Evolutionary conservation across 257 asterid genomes (phyloP), one percentile per base, ranked within the genome.

Genomic region (Solanum sparsipilum): DNA sequence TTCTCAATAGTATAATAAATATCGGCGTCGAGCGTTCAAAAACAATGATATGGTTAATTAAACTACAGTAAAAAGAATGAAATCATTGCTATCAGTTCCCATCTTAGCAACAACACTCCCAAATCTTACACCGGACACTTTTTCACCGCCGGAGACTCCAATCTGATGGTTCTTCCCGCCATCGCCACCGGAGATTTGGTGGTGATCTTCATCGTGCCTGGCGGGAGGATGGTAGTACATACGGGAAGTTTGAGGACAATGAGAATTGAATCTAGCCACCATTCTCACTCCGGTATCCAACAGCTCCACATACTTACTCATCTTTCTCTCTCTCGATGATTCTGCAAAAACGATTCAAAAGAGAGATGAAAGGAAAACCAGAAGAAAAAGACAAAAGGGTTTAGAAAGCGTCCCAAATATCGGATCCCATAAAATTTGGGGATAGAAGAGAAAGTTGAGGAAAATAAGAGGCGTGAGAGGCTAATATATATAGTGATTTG

Each of bases 171-270:
- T 35, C 39, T 73, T 23, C 3, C 83, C 60, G 18, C 60, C 63
- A 6, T 67, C 65, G 63, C 38, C 35, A 39, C n/a, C 86, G 36
- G 39, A 10, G 12, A 38, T 36, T 32, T 89, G 84, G 75, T 73
- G 90, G 76, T 27, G 68, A 82, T 9, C 16, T 5, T 75, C 89
- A 2, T 86, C 90, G 79, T 27, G 32, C 5, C 85, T 81, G 0
- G 88, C 56, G 8, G 97, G 97, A 10, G 97, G 95, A 86, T 94
- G 97, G 88, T 94, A 94, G 81, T 94, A 94, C 95, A 93, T 92
- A 82, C 97, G 92, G 71, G 93, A 95, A 48, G 97, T 93, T 38
- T 94, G 97, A 27, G 95, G 97, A 88, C 95, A 94, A 93, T 94
- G 95, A 20, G 97, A 93, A 58, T 94, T 93, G 85, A 94, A 92